phyloP scores from a whole-genome alignment of 2,329 filamentous ascomycete species.

The Diaporthe citrichinensis region DNA sequence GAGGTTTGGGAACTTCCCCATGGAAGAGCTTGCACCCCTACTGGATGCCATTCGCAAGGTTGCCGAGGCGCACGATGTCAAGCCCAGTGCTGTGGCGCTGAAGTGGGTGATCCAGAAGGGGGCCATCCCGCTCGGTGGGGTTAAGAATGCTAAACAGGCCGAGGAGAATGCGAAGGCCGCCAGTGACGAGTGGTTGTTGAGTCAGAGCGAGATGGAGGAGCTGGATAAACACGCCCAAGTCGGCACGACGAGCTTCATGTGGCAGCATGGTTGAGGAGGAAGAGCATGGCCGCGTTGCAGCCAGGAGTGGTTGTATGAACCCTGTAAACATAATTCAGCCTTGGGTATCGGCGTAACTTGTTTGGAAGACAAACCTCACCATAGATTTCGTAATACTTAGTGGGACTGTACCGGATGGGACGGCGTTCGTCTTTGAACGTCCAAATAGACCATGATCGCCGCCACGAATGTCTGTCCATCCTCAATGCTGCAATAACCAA shows the following conservation, averaged over 20 bases:
- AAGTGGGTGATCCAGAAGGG: slow-evolving; percentile 62
- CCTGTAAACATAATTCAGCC: background rate
- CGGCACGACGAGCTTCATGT: slow-evolving; percentile 54
- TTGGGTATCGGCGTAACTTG: background rate
- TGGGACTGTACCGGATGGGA: no score
- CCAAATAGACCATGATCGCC: no score
- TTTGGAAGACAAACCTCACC: background rate
- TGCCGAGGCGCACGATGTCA: slow-evolving; percentile 51
- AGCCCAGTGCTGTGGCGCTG: slow-evolving; percentile 56
- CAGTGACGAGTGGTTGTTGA: slow-evolving; percentile 55
- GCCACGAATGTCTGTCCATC: no score
- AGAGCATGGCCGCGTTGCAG: background rate
- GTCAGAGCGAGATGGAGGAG: slow-evolving; percentile 55
- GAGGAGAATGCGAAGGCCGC: slow-evolving; percentile 54
- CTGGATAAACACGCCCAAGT: slow-evolving; percentile 58
- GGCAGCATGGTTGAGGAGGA: slow-evolving; percentile 56
- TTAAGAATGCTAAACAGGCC: slow-evolving; percentile 57
- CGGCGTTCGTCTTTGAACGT: no score
- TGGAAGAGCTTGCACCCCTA: slow-evolving; percentile 57
- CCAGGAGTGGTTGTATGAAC: background rate
- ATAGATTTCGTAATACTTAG: no score
- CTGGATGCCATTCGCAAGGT: slow-evolving; percentile 53
- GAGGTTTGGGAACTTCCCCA: slow-evolving; percentile 58
- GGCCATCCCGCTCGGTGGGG: slow-evolving; percentile 57
- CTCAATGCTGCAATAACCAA: no score